Evolutionary conservation across 164 flowering plant species (phyloP), one percentile per base, ranked within the genome.

Genomic region (Tetracentron sinense): DNA sequence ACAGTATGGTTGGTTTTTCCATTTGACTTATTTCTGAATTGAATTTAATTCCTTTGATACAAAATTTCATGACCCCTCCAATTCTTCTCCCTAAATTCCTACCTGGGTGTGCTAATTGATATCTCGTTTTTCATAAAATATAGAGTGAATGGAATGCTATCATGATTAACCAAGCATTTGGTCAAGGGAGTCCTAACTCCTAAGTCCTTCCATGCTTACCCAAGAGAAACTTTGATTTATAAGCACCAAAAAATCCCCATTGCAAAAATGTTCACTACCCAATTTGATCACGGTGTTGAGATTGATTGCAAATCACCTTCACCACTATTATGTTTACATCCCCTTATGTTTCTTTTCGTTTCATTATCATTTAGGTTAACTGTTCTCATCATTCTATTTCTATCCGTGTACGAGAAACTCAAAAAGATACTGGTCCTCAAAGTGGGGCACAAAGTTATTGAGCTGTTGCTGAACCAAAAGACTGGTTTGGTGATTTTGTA

Each of bases 381-480:
- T 17, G 51, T 85, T 54, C 65, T 93, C 51, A 60, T 86, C n/a
- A 17, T n/a, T n/a, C n/a, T n/a, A n/a, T n/a, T 85, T 63, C 64
- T 91, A 3, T 80, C 95, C 0, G 10, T 79, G 2, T 82, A 81
- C 46, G 90, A 77, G 65, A 94, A 79, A 94, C 99, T 55, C 67
- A 97, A 63, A 94, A 83, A 74, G 90, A 86, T 69, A 96, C 97
- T 16, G 99, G 99, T 46, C 99, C 99, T 28, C 79, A 96, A 22
- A 94, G 99, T 55, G 99, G 91, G 78, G 99, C 99, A 3, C 97
- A 94, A 83, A 94, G 99, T 79, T 94, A 94, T 67, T 94, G 99
- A 97, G 69, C 73, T 60, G 99, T 88, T 65, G 93, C 99, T 51
- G 99, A 94, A 63, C 84, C 91, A 2, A 78, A 82, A 77, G 83